Percentiles rank a stretch among this genome's conserved stretches.
Conservation (phyloP, 1,139 yeast genomes). For the Diutina rugosa region DNA sequence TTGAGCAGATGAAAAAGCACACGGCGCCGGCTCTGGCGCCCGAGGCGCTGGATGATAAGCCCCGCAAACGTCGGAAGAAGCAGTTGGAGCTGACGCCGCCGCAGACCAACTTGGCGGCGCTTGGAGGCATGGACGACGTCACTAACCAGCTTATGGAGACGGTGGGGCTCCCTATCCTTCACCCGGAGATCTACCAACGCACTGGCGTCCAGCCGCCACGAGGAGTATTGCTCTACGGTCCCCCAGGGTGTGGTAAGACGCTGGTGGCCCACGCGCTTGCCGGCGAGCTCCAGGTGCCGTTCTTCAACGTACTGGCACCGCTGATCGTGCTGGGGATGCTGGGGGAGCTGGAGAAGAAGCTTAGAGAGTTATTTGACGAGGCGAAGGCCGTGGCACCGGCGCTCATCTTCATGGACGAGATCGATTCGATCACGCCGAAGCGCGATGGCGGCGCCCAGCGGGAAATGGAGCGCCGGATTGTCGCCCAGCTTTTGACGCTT, state of each 20-base stretch:
- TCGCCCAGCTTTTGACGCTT: slow-evolving; percentile 85
- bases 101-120: slow-evolving; percentile 45
- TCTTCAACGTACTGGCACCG: slow-evolving; percentile 85
- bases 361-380: slow-evolving; percentile 87
- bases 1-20: slow-evolving; percentile 68
- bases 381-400: slow-evolving; percentile 89
- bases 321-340: slow-evolving; percentile 99
- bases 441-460: slow-evolving; percentile 93
- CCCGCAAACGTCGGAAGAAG: slow-evolving; percentile 27
- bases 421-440: slow-evolving; percentile 96
- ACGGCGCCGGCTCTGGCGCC: slow-evolving; percentile 40
- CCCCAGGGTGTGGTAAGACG: slow-evolving; percentile 99
- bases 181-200: slow-evolving; percentile 78
- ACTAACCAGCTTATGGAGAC: slow-evolving; percentile 79
- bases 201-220: slow-evolving; percentile 97
- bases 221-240: slow-evolving; percentile 90
- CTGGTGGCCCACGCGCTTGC: slow-evolving; percentile 94
- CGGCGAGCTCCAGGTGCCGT: slow-evolving; percentile 88
- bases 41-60: slow-evolving; percentile 7
- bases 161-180: slow-evolving; percentile 82
- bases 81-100: slow-evolving; percentile 60
- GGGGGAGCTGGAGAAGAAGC: slow-evolving; percentile 94
- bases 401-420: slow-evolving; percentile 83
- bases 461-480: slow-evolving; percentile 96
- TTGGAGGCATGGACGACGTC: slow-evolving; percentile 85